Base-by-base conservation (phyloP, 2,329 filamentous ascomycete species). In the Aspergillus hiratsukae region DNA sequence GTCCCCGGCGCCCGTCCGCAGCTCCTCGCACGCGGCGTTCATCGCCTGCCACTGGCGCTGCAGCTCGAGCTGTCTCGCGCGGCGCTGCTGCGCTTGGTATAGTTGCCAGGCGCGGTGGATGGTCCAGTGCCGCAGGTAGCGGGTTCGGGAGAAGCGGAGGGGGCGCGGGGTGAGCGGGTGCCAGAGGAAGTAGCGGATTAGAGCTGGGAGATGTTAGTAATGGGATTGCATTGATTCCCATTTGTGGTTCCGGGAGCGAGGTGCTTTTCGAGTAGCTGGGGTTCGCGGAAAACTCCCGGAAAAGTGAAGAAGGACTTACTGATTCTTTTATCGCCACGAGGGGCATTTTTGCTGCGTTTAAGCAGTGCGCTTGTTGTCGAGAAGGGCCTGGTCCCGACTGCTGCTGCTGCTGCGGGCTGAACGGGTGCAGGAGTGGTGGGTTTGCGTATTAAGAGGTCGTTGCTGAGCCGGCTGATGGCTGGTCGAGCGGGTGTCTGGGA, bases 81-180 rank as follows among this genome's bases (percentile, higher is more conserved):
- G 79, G 50, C 86, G 86, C 66, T 86, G 82, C 71, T 89, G 83
- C 64, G 87, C 83, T 66, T 87, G 86, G 76, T 88, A 88, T 29
- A 97, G 81, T 67, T 90, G 82, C 91, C 92, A 97, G 23, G 93
- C 93, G 66, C 94, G 91, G 80, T 97, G 92, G 75, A 99, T 97
- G 52, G 94, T 97, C 94, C 94, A 99, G 81, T 99, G 94, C 49
- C 94, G 90, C 62, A 99, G 86, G 75, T 86, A 84, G 55, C 94
- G 87, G 75, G 88, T 89, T 66, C 93, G 91, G 43, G 86, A 91
- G 83, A 97, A 92, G 67, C 91, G 88, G 62, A 99, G 84, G 0
- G 94, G 92, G 11, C 87, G 84, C 0, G 87, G 87, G 6, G 84
- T 88, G 29, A 82, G 76, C 1, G 86, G 85, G 73, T 90, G 87